These are phyloP conservation scores for Ambispora gerdemannii DNA, from an alignment of 192 early-diverging fungal species.

Conservation along the genomic window DNA sequence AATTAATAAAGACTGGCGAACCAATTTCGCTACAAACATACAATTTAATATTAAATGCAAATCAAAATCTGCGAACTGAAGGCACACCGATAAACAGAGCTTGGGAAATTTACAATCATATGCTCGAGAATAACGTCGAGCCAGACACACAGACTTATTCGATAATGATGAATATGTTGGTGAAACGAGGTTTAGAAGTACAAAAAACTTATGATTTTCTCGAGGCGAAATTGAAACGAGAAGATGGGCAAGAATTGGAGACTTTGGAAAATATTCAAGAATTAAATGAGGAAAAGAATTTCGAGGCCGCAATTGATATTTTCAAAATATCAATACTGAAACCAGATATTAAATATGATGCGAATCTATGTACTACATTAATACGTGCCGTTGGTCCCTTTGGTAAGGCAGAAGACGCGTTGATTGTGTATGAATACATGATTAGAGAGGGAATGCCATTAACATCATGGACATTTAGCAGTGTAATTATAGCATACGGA, in stretches of 20 bases:
- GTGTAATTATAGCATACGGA: constrained; percentile 20
- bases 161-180: constrained; percentile 5
- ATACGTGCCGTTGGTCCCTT: background rate
- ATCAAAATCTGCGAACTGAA: background rate
- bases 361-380: constrained; percentile 14
- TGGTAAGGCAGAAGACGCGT: constrained; percentile 14
- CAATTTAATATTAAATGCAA: constrained; percentile 20
- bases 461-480: background rate
- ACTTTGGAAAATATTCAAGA: background rate
- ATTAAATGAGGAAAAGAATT: constrained; percentile 1
- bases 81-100: background rate
- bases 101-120: constrained; percentile 14
- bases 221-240: background rate
- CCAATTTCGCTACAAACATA: constrained; percentile 6
- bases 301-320: constrained; percentile 1
- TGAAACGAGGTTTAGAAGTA: constrained; percentile 16
- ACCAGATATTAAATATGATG: constrained; percentile 2
- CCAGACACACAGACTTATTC: constrained; percentile 10
- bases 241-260: no score
- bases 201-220: background rate
- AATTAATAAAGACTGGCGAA: no score
- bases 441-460: background rate
- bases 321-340: background rate
- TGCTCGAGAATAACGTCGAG: constrained; percentile 9
- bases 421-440: constrained; percentile 20